Percentiles rank a stretch among this genome's conserved stretches.
Conservation (phyloP, 306 rosid species). For the Astragalus glycyphyllos region DNA sequence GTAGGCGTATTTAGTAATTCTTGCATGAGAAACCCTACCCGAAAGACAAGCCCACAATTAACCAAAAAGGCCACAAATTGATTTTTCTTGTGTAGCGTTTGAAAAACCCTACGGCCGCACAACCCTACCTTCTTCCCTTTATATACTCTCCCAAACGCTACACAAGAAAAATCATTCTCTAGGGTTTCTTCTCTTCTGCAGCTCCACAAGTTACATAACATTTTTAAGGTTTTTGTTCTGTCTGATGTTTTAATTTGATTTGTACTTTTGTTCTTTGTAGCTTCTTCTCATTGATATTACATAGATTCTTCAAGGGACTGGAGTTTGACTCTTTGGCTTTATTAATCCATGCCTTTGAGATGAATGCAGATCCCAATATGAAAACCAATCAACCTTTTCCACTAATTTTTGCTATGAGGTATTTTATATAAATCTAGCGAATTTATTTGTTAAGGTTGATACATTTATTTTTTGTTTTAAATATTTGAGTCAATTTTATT, state of each 20-base stretch:
- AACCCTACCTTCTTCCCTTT: constrained; percentile 8
- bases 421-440: constrained; percentile 30
- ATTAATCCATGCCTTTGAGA: constrained; percentile 63
- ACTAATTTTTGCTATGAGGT: constrained; percentile 25
- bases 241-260: background rate
- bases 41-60: background rate
- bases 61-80: too few relatives aligned
- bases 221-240: background rate
- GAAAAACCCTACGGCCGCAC: too few relatives aligned
- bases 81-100: too few relatives aligned
- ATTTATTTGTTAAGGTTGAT: constrained; percentile 54
- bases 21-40: background rate
- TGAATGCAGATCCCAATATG: constrained; percentile 86
- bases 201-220: background rate
- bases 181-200: background rate
- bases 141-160: background rate
- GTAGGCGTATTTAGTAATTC: too few relatives aligned
- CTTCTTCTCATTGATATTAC: too few relatives aligned
- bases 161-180: too few relatives aligned
- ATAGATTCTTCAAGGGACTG: constrained; percentile 57
- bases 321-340: constrained; percentile 91
- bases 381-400: constrained; percentile 45
- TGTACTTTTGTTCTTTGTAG: background rate
- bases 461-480: background rate
- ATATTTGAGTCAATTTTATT: background rate